A percentile compares a stretch with the other conserved stretches of the same genome.
These are phyloP conservation scores for Cenchrus fungigraminus DNA, from an alignment of 176 grass and related monocot species.

Conservation along the genomic window DNA sequence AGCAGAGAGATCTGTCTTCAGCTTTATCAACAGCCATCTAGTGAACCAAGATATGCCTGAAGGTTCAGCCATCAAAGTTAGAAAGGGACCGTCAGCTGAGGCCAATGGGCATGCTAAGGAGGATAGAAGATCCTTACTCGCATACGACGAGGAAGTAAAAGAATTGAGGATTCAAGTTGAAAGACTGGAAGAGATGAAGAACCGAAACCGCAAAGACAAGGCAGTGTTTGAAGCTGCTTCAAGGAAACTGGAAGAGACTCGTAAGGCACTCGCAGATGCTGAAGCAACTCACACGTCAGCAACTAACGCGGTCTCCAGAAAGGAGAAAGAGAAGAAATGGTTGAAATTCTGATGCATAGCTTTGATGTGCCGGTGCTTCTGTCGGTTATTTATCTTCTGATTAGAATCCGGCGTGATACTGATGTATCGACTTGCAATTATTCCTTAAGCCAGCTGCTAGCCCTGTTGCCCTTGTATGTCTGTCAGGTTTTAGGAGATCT, in stretches of 20 bases:
- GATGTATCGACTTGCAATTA: not conserved
- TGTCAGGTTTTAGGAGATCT: constrained; percentile 15
- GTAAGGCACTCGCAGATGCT: constrained; percentile 60
- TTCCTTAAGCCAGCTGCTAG: not conserved
- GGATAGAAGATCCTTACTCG: constrained; percentile 77
- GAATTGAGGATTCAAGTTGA: constrained; percentile 63
- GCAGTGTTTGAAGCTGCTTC: constrained; percentile 66
- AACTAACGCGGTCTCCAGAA: constrained; percentile 58
- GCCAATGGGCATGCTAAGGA: constrained; percentile 44
- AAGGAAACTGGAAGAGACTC: constrained; percentile 70
- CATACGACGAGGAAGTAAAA: constrained; percentile 75
- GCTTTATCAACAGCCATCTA: constrained; percentile 84
- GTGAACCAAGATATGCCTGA: constrained; percentile 47
- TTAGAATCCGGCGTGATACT: not conserved
- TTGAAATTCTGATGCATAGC: constrained; percentile 71
- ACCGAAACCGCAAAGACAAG: constrained; percentile 84
- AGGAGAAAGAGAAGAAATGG: constrained; percentile 97
- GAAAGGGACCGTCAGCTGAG: constrained; percentile 48
- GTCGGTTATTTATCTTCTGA: not conserved
- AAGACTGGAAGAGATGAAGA: constrained; percentile 84
- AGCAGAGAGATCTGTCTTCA: constrained; percentile 66
- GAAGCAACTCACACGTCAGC: constrained; percentile 73
- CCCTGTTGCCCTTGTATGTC: not conserved
- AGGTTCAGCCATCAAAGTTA: constrained; percentile 48
- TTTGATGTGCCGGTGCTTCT: not conserved